phyloP scores from a whole-genome alignment of 352 stramenopile species.

The Pythium pyrilobum region DNA sequence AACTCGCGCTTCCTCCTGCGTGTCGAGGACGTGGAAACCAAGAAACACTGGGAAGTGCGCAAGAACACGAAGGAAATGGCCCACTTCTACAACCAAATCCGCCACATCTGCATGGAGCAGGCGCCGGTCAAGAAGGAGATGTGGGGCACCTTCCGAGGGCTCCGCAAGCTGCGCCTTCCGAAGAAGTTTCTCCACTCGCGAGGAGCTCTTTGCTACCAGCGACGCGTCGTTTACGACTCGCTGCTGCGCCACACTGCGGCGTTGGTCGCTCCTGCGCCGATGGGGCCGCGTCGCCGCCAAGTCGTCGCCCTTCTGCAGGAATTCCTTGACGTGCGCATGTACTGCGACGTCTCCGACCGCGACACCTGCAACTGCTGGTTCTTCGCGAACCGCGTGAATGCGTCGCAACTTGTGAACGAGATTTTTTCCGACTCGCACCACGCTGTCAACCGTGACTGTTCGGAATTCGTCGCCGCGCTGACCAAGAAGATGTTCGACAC shows the following conservation, averaged over 20 bases:
- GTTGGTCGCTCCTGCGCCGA: conserved; percentile 43
- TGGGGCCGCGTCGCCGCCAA: conserved; percentile 46
- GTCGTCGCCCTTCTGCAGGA: conserved; percentile 50
- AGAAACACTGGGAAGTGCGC: conserved; percentile 46
- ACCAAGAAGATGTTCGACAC: conserved; percentile 34
- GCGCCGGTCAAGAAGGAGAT: conserved; percentile 48
- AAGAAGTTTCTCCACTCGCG: conserved; percentile 52
- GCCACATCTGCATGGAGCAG: conserved; percentile 40
- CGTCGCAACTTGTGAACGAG: conserved; percentile 36
- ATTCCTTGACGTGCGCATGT: conserved; percentile 44
- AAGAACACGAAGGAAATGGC: conserved; percentile 63
- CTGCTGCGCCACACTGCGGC: conserved; percentile 59
- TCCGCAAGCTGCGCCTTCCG: conserved; percentile 45
- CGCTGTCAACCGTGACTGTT: conserved; percentile 27
- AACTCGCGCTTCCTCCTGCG: conserved; percentile 37
- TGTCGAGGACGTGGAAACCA: conserved; percentile 48
- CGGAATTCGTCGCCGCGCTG: conserved; percentile 32
- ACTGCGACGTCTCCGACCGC: conserved; percentile 41
- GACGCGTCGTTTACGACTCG: conserved; percentile 61
- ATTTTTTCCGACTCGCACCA: conserved; percentile 34
- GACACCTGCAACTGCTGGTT: conserved; percentile 32
- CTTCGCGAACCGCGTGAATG: conserved; percentile 33
- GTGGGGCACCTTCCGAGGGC: conserved; percentile 46
- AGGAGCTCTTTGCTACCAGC: conserved; percentile 45
- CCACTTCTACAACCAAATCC: conserved; percentile 53